These are phyloP conservation scores for Cyathus striatus DNA, from an alignment of 768 basidiomycete species.

Conservation along the genomic window DNA sequence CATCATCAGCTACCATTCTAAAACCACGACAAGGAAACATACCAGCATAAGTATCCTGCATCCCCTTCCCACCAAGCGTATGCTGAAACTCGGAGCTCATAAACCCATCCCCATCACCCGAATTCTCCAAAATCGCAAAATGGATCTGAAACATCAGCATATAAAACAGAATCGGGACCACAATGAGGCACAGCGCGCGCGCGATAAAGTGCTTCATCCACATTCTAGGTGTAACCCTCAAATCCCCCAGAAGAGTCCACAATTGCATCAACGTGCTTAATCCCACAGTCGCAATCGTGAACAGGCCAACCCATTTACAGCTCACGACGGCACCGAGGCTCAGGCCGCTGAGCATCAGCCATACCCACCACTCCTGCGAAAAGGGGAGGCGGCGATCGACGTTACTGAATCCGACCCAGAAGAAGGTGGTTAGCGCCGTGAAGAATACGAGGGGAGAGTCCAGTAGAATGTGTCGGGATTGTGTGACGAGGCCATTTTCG, in stretches of 20 bases:
- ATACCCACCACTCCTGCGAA: conserved; percentile 86
- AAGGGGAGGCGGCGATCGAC: conserved; percentile 86
- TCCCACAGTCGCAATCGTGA: conserved; percentile 95
- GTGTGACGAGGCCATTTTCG: conserved; percentile 94
- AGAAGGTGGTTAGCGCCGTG: conserved; percentile 82
- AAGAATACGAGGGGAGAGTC: conserved; percentile 99
- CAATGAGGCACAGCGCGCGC: conserved; percentile 85
- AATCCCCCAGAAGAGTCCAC: conserved; percentile 86
- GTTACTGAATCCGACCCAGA: conserved; percentile 89
- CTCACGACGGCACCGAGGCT: conserved; percentile 89
- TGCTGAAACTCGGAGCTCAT: conserved; percentile 99
- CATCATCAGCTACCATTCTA: too few species aligned
- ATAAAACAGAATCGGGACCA: conserved; percentile 82
- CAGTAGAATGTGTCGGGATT: conserved; percentile 94
- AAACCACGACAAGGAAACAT: conserved; percentile 16
- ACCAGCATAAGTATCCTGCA: conserved; percentile 94
- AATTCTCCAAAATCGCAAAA: conserved; percentile 81
- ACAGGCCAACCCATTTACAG: conserved; percentile 98
- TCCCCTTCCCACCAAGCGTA: conserved; percentile 81
- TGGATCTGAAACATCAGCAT: conserved; percentile 97
- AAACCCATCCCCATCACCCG: conserved; percentile 97
- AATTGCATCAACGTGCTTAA: conserved; percentile 79
- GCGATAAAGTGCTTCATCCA: conserved; percentile 87
- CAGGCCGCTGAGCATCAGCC: conserved; percentile 83
- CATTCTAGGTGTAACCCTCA: conserved; percentile 66